Conservation (phyloP, 129 eudicot species). For the Tagetes patula region DNA sequence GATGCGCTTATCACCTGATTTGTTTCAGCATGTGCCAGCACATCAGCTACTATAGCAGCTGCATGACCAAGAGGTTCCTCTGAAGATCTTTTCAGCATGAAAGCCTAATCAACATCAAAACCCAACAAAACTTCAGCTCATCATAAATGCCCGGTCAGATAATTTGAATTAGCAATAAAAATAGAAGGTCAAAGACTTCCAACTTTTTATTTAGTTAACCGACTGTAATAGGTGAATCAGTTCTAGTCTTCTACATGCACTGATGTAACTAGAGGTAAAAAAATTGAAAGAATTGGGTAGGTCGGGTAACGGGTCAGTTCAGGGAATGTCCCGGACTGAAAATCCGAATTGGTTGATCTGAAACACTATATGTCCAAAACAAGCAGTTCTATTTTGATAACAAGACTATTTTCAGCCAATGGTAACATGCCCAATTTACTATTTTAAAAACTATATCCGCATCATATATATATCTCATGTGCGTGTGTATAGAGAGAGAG, state of each 20-base stretch:
- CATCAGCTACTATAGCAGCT: slow-evolving; percentile 88
- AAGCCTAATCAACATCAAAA: slow-evolving; percentile 48
- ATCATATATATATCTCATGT: neutral
- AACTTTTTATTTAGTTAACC: neutral
- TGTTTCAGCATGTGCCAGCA: slow-evolving; percentile 90
- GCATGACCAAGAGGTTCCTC: slow-evolving; percentile 99
- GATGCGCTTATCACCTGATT: slow-evolving; percentile 70
- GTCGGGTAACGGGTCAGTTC: neutral
- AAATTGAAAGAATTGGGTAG: neutral
- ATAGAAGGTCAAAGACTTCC: neutral
- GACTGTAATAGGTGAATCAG: neutral
- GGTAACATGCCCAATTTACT: neutral
- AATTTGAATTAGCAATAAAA: slow-evolving; percentile 1
- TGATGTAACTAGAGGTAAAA: neutral
- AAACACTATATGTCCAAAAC: neutral
- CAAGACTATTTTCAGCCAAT: too few species aligned
- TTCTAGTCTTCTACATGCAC: neutral
- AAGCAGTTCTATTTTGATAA: too few species aligned
- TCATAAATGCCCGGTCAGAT: neutral
- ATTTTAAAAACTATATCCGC: neutral
- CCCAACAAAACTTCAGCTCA: slow-evolving; percentile 2
- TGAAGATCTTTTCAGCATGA: slow-evolving; percentile 85
- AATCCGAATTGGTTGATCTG: neutral
- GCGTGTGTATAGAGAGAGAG: neutral
- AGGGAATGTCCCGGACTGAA: neutral